Conservation (phyloP, 441 rosid species). For the Eugenia klotzschiana region DNA sequence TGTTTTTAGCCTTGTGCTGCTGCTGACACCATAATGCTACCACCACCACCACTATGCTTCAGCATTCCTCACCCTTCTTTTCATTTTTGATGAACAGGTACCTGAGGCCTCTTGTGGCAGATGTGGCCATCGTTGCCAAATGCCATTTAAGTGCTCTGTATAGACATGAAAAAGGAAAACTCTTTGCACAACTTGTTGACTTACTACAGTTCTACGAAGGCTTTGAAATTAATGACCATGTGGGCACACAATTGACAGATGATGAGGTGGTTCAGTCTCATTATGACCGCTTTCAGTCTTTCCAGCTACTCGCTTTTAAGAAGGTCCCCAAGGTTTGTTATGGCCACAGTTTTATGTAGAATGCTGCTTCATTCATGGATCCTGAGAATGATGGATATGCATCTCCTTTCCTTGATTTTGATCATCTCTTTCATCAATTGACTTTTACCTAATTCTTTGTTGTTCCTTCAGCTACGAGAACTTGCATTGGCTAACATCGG, state of each 20-base stretch:
- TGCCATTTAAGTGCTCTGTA: conserved; percentile 86
- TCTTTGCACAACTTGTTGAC: conserved; percentile 87
- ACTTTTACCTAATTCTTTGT: not conserved
- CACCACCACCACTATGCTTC: not conserved
- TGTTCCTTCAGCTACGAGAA: conserved; percentile 58
- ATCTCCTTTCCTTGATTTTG: not conserved
- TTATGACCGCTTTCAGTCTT: conserved; percentile 75
- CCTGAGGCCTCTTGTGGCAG: conserved; percentile 93
- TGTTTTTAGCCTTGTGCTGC: not conserved
- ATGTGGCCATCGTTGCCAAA: conserved; percentile 88
- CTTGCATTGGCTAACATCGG: conserved; percentile 83
- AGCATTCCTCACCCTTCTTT: not conserved
- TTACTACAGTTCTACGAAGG: conserved; percentile 78
- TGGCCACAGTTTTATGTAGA: not conserved
- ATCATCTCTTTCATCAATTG: not conserved
- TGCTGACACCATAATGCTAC: not conserved
- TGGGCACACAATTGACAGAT: conserved; percentile 85
- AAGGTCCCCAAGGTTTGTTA: conserved; percentile 76
- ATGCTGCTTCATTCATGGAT: not conserved
- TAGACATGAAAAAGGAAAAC: conserved; percentile 75
- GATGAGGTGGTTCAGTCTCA: conserved; percentile 89
- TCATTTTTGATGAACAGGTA: conserved; percentile 36
- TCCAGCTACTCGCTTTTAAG: conserved; percentile 85
- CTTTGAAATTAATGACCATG: conserved; percentile 94
- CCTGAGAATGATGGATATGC: not conserved